Base-by-base conservation (phyloP, 306 rosid species). In the Fragaria ananassa region DNA sequence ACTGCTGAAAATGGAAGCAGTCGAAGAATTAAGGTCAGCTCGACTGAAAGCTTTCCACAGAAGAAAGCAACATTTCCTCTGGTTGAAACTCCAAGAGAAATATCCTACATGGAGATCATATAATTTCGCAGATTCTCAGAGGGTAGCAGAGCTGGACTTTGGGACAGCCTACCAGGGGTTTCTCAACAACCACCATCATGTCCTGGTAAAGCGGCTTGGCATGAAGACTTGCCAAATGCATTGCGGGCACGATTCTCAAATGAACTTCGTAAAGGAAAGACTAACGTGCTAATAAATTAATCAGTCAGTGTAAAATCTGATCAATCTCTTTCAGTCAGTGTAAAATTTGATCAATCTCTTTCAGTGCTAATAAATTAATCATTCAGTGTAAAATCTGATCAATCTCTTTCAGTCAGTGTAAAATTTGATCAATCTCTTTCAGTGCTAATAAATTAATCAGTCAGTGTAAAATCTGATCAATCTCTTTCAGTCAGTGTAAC, bases 191-290 rank as follows among this genome's bases (percentile, higher is more conserved):
- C 44, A 51, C 29, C 89, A 84, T 49, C 93, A 89, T 80, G 83
- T 94, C 74, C 84, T 92, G 74, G 90, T 94, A 80, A 94, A 94
- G 85, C 89, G 98, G 80, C 90, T 94, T 1, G 98, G 97, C 49
- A 86, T 94, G 96, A 94, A 94, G 85, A 94, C 98, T 1, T 94
- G 98, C 67, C 98, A n/a, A n/a, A 97, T 44, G 98, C 98, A 0
- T 71, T 94, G 77, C 88, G 97, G 1, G 81, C 80, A 29, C 69
- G 98, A 69, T 94, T 94, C 90, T 83, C 89, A 1, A 84, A 86
- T 46, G 98, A 94, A 64, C 91, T 94, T 39, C 82, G n/a, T n/a
- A n/a, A n/a, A n/a, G n/a, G n/a, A n/a, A n/a, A n/a, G n/a, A n/a
- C n/a, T n/a, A n/a, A n/a, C n/a, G n/a, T n/a, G n/a, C n/a, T n/a